phyloP scores from a whole-genome alignment of 2,329 filamentous ascomycete genomes.

The Taxawa tesnikishii region DNA sequence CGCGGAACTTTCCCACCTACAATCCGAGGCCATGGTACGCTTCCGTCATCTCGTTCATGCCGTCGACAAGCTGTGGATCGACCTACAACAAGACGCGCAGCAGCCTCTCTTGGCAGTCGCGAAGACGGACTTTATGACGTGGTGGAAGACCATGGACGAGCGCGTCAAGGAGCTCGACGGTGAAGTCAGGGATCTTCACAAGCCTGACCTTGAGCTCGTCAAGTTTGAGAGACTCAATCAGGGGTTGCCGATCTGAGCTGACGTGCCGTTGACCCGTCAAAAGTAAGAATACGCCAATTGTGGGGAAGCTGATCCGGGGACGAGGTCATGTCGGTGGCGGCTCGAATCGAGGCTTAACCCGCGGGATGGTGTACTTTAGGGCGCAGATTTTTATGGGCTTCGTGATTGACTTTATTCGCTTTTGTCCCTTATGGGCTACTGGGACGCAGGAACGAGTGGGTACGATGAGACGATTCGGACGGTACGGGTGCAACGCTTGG shows the following conservation, averaged over 20 bases:
- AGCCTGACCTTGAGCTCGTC: slow-evolving; percentile 8
- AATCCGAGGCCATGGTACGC: slow-evolving; percentile 26
- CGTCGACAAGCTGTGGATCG: slow-evolving; percentile 14
- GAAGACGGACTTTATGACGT: slow-evolving; percentile 23
- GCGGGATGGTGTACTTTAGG: too few relatives aligned
- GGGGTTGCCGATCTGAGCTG: slow-evolving; percentile 8
- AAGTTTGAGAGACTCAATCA: slow-evolving; percentile 7
- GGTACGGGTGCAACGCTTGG: too few relatives aligned
- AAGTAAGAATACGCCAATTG: too few relatives aligned
- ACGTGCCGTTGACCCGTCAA: not conserved
- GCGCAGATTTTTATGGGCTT: too few relatives aligned
- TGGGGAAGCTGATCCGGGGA: too few relatives aligned
- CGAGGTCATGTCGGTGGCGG: too few relatives aligned
- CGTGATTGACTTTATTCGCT: too few relatives aligned
- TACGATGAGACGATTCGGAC: too few relatives aligned
- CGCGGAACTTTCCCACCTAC: slow-evolving; percentile 22
- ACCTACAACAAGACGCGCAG: slow-evolving; percentile 5
- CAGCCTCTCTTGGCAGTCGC: slow-evolving; percentile 9
- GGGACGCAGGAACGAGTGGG: too few relatives aligned
- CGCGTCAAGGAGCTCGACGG: slow-evolving; percentile 19
- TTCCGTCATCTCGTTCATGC: slow-evolving; percentile 25
- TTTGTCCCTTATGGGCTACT: too few relatives aligned
- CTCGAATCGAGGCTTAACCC: too few relatives aligned
- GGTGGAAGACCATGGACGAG: slow-evolving; percentile 25
- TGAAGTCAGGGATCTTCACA: slow-evolving; percentile 8